Percentiles rank a stretch among this genome's conserved stretches.
These are phyloP conservation scores for Melanogaster broomeanus DNA, from an alignment of 768 basidiomycete species.

Conservation along the genomic window DNA sequence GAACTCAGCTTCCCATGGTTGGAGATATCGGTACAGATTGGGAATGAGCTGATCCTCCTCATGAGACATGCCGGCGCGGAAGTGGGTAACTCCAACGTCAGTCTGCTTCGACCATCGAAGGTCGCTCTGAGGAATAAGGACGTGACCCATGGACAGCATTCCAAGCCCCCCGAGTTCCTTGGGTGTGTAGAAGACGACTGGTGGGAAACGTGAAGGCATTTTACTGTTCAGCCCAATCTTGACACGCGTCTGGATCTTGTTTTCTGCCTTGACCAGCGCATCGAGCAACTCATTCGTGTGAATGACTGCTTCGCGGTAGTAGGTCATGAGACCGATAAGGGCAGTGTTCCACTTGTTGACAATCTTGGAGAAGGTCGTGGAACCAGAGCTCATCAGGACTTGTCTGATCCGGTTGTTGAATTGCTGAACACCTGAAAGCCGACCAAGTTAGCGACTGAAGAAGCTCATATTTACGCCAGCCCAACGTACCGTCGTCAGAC, in stretches of 20 bases:
- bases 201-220: conserved; percentile 99
- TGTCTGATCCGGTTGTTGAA: conserved; percentile 98
- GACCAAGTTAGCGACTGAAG: not conserved
- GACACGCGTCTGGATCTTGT: conserved; percentile 99
- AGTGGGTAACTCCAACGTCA: conserved; percentile 95
- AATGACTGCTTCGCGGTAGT: conserved; percentile 96
- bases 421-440: conserved; percentile 73
- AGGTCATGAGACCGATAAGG: conserved; percentile 95
- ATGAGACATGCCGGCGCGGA: conserved; percentile 98
- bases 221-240: conserved; percentile 99
- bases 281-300: conserved; percentile 97
- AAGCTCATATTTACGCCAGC: too few species aligned
- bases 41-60: conserved; percentile 95
- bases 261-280: conserved; percentile 96
- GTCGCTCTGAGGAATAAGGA: conserved; percentile 97
- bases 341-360: conserved; percentile 99
- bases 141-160: conserved; percentile 99
- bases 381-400: conserved; percentile 98
- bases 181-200: conserved; percentile 94
- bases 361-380: conserved; percentile 98
- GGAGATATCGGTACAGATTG: conserved; percentile 94
- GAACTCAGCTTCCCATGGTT: conserved; percentile 98
- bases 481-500: conserved; percentile 78
- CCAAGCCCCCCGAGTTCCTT: conserved; percentile 99
- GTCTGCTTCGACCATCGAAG: conserved; percentile 98